phyloP scores from a whole-genome alignment of 2,329 filamentous ascomycete species.

The Rhytidhysteron rufulum region DNA sequence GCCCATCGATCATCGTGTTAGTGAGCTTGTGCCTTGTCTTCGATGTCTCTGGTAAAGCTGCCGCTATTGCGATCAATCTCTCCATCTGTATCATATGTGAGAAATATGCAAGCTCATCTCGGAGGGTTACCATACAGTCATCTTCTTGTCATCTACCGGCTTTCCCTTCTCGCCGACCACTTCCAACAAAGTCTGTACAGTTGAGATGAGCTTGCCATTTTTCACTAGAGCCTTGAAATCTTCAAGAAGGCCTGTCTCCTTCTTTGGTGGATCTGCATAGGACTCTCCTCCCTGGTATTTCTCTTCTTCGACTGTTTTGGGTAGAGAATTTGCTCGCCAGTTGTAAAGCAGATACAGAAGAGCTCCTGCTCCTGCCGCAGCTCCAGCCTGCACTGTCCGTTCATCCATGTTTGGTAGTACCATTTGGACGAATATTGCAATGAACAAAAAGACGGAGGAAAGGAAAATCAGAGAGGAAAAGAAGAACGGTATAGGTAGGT shows the following conservation, averaged over 20 bases:
- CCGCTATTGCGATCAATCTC: not conserved
- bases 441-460: not conserved
- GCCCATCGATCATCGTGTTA: slow-evolving; percentile 3
- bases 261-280: not conserved
- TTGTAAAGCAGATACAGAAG: not conserved
- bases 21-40: not conserved
- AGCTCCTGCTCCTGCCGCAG: not conserved
- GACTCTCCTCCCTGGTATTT: not conserved
- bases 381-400: not conserved
- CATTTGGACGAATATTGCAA: not conserved
- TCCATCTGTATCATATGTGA: not conserved
- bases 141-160: not conserved
- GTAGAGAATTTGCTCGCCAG: not conserved
- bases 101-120: not conserved
- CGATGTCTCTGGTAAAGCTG: not conserved
- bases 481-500: too few species aligned
- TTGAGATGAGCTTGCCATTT: not conserved
- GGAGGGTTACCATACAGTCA: not conserved
- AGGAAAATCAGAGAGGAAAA: not conserved
- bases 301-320: not conserved
- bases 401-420: not conserved
- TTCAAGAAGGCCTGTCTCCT: not conserved
- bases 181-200: not conserved
- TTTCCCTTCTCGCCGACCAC: not conserved
- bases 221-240: not conserved